Evolutionary conservation across 169 alveolate genomes (phyloP).

Genomic region (Plasmodium sp.): DNA sequence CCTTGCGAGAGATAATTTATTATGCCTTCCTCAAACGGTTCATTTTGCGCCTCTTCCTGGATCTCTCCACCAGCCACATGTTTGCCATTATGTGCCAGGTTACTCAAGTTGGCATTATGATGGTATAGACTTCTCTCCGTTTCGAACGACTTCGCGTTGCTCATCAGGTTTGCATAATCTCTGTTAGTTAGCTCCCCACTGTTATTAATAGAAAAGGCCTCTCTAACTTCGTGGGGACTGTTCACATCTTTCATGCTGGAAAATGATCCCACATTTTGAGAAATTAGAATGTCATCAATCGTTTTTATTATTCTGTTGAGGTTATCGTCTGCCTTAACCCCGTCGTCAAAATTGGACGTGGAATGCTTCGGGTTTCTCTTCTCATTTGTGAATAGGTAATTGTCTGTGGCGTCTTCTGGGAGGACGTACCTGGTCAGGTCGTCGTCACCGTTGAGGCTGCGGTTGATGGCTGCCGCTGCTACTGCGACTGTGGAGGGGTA

Average conservation of each 20-base stretch:
- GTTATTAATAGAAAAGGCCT: slow-evolving; percentile 13
- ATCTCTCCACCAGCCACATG: neutral
- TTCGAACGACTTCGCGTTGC: slow-evolving; percentile 38
- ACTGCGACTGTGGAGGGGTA: neutral
- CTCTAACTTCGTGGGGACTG: neutral
- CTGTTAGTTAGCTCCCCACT: neutral
- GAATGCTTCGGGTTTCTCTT: neutral
- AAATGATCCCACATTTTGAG: slow-evolving; percentile 59
- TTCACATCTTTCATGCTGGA: slow-evolving; percentile 19
- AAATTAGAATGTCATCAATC: slow-evolving; percentile 61
- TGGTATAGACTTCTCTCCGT: slow-evolving; percentile 5
- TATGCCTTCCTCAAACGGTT: neutral
- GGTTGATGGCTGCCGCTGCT: neutral
- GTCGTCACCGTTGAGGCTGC: neutral
- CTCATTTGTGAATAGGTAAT: neutral
- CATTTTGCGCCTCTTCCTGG: neutral
- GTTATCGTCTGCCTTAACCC: slow-evolving; percentile 29
- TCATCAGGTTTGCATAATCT: slow-evolving; percentile 24
- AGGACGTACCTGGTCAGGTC: slow-evolving; percentile 5
- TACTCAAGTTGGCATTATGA: neutral
- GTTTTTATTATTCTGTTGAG: slow-evolving; percentile 52
- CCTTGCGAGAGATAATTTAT: neutral
- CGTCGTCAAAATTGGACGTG: slow-evolving; percentile 9
- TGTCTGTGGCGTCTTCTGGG: slow-evolving; percentile 1
- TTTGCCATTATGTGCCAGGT: slow-evolving; percentile 10